A percentile compares a stretch with the other conserved stretches of the same genome.
phyloP scores from a whole-genome alignment of 2,329 filamentous ascomycete genomes.

The Alternaria viburni region DNA sequence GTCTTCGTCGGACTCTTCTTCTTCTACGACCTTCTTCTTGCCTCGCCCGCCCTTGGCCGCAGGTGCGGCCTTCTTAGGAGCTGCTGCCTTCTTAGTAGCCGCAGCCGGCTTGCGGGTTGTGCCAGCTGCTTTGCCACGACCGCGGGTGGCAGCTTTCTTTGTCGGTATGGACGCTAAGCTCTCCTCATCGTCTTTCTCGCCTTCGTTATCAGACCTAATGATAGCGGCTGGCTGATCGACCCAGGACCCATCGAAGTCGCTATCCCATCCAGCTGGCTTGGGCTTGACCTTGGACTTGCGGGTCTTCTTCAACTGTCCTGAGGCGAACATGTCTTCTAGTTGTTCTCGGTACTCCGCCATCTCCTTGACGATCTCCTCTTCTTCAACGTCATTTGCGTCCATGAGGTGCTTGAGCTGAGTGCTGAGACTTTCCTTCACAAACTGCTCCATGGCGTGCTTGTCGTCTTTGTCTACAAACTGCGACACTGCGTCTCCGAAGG shows the following conservation, averaged over 20 bases:
- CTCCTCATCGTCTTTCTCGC: conserved; percentile 51
- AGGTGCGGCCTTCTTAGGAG: conserved; percentile 42
- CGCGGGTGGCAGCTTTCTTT: conserved; percentile 52
- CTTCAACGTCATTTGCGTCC: conserved; percentile 66
- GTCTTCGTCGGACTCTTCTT: conserved; percentile 50
- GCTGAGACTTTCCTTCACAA: conserved; percentile 53
- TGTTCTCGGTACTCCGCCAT: conserved; percentile 76
- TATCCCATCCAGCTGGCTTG: conserved; percentile 83
- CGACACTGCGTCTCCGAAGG: conserved; percentile 89
- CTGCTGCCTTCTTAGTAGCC: conserved; percentile 40
- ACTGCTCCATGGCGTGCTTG: conserved; percentile 77
- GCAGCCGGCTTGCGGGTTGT: conserved; percentile 40
- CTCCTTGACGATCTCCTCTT: conserved; percentile 72
- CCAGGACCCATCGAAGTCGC: conserved; percentile 87
- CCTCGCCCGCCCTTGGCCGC: conserved; percentile 47
- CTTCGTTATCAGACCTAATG: conserved; percentile 59
- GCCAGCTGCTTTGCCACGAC: conserved; percentile 53
- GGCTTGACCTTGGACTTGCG: conserved; percentile 70
- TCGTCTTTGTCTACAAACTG: conserved; percentile 96
- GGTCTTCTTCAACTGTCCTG: conserved; percentile 64
- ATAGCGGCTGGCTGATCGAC: conserved; percentile 75
- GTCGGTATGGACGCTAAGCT: conserved; percentile 37
- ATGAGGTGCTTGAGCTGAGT: conserved; percentile 54
- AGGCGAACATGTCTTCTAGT: conserved; percentile 73
- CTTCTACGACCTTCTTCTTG: conserved; percentile 51